Evolutionary conservation across 208 protist species (phyloP).

Genomic region (Leishmania lainsoni): DNA sequence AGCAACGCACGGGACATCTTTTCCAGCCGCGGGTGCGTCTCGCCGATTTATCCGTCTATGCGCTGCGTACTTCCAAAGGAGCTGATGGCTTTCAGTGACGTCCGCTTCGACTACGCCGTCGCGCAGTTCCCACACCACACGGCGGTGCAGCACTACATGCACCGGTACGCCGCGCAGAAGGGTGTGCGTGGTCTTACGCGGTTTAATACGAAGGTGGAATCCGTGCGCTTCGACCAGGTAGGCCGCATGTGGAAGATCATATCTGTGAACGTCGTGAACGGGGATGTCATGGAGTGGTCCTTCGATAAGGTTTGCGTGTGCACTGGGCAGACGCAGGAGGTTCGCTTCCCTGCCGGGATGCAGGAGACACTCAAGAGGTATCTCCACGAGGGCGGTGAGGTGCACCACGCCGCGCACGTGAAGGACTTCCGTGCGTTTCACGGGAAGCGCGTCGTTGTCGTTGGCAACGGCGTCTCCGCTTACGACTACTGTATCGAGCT

Average conservation of each 20-base stretch:
- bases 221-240: constrained; percentile 51
- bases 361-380: constrained; percentile 52
- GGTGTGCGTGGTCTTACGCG: constrained; percentile 73
- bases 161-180: constrained; percentile 67
- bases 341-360: constrained; percentile 62
- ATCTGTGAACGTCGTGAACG: constrained; percentile 85
- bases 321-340: constrained; percentile 84
- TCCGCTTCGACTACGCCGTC: constrained; percentile 81
- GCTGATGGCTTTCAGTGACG: constrained; percentile 82
- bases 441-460: constrained; percentile 73
- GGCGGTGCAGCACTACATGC: constrained; percentile 77
- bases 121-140: constrained; percentile 89
- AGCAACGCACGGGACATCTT: constrained; percentile 71
- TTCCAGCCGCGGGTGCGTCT: constrained; percentile 66
- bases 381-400: constrained; percentile 56
- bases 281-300: constrained; percentile 88
- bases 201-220: constrained; percentile 91
- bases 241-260: constrained; percentile 74
- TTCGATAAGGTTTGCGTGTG: constrained; percentile 89
- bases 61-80: constrained; percentile 88
- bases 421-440: constrained; percentile 86
- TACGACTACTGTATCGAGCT: constrained; percentile 84
- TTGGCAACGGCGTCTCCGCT: constrained; percentile 83
- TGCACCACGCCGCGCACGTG: constrained; percentile 83
- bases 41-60: constrained; percentile 83